Base-by-base conservation (phyloP, 345 rosid genomes). In the Corchorus olitorius region DNA sequence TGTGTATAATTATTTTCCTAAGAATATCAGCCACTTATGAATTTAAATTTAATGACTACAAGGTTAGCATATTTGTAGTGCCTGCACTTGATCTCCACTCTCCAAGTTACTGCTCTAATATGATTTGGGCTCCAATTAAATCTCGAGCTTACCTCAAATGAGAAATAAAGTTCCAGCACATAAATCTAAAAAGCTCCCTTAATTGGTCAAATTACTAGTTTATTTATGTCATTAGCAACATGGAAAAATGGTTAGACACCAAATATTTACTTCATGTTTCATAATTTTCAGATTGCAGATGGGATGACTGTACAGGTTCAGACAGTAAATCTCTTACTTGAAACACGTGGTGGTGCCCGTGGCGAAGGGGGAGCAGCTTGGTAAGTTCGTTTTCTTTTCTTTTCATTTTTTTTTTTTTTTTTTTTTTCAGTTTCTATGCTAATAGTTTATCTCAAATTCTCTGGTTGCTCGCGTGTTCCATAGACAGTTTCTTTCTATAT, bases 251-350 rank as follows among this genome's bases (percentile, higher is more conserved):
- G 58, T 78, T 58, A 75, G 17, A 62, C 8, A 46, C 68, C 27
- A 74, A 66, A 75, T 62, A 56, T 48, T n/a, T 55, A 61, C 64
- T 39, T 79, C 59, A 13, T 37, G 35, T 77, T 74, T 78, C 48
- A 54, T 6, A 17, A 74, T 77, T 75, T 68, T 85, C 91, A 96
- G 99, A 91, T 96, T 84, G 98, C 99, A 81, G 99, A 96, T 88
- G 99, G 99, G 81, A 96, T 96, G 99, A 92, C 97, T 43, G 65
- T 96, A 81, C 93, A 90, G 85, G 91, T 96, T 77, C 76, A 79
- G 76, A 93, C 94, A 65, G 97, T 94, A 84, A 96, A 96, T 87
- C 92, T 96, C 86, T 89, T 96, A 34, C 95, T 96, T 67, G 99
- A 92, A 87, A 94, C 97, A 64, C 89, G 88, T 46, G 98, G 99